Evolutionary conservation across 1,284 basidiomycete genomes (phyloP).

Genomic region (Sanguinoderma infundibulare): DNA sequence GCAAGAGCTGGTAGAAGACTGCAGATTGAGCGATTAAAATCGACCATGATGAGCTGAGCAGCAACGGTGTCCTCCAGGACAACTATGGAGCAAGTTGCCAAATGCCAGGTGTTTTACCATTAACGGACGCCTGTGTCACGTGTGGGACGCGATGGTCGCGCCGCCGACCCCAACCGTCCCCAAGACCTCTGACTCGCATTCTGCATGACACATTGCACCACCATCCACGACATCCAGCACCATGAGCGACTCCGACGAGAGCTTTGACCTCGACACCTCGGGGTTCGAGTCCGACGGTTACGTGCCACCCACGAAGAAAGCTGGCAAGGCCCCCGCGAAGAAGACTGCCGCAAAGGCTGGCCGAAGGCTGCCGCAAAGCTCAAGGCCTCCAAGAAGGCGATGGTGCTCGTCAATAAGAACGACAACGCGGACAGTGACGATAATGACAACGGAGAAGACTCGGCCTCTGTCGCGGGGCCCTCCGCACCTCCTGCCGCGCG

Average conservation of each 20-base stretch:
- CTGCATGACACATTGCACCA: not conserved
- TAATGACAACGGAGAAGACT: slow-evolving; percentile 48
- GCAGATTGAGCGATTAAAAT: too few relatives aligned
- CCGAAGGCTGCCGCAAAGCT: slow-evolving; percentile 50
- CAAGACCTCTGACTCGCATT: too few relatives aligned
- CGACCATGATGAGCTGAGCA: too few relatives aligned
- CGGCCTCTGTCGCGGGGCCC: slow-evolving; percentile 36
- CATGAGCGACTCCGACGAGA: slow-evolving; percentile 71
- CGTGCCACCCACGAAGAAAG: slow-evolving; percentile 65
- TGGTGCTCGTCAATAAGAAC: slow-evolving; percentile 67
- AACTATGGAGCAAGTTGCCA: not conserved
- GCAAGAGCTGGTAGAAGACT: too few relatives aligned
- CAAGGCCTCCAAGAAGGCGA: slow-evolving; percentile 79
- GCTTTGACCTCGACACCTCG: slow-evolving; percentile 65
- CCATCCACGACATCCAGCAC: slow-evolving; percentile 6
- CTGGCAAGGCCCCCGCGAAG: slow-evolving; percentile 39
- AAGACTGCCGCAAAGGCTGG: slow-evolving; percentile 44
- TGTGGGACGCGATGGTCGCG: slow-evolving; percentile 14
- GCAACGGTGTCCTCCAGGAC: too few relatives aligned
- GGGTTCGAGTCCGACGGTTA: slow-evolving; percentile 68
- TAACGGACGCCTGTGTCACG: slow-evolving; percentile 12
- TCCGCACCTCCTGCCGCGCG: slow-evolving; percentile 39
- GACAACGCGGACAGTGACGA: slow-evolving; percentile 52
- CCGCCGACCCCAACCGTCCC: not conserved
- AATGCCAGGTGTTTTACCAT: not conserved